Evolutionary conservation across 2,329 filamentous ascomycete genomes (phyloP), one percentile per base, ranked within the genome.

Genomic region (Aspergillus vadensis): DNA sequence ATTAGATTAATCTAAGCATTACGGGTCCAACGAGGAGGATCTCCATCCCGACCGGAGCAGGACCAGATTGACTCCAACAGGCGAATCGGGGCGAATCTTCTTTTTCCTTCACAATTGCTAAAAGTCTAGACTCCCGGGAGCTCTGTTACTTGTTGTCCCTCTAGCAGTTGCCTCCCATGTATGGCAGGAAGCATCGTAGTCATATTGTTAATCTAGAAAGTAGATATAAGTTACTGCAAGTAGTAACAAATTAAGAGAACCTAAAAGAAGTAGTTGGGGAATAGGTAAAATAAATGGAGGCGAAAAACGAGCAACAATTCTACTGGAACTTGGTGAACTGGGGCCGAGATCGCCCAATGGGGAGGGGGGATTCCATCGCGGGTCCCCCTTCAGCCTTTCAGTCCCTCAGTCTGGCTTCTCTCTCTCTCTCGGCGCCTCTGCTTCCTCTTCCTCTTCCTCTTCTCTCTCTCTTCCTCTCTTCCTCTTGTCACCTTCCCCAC

Each of bases 401-500:
- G 17, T 53, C n/a, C 9, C 50, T 53, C 23, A 7, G 17, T 41
- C 21, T 36, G 32, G 32, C 32, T 39, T 53, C 51, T 53, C 57
- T 63, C 23, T 53, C 50, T 41, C 57, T 59, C 21, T 49, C 27
- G 10, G 27, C 27, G 27, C 27, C 49, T 53, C 39, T 44, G 25
- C 14, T 44, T 32, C 17, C n/a, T 38, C 50, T 39, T 27, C 9
- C n/a, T 4, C 25, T 36, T 54, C 43, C 30, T 44, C 23, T 38
- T 36, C 25, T 51, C 19, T 10, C 23, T 50, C n/a, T 60, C 39
- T 61, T 61, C 55, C 61, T 58, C 60, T 15, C 41, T 50, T 57
- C 58, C 58, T 58, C 53, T 55, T 65, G 66, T 64, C 55, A 55
- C 60, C 62, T 59, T 58, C 61, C 63, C 58, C 63, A 52, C 62